Percentiles rank a stretch among this genome's conserved stretches.
These are phyloP conservation scores for Phaffomyces antillensis DNA, from an alignment of 805 yeast species.

Conservation along the genomic window DNA sequence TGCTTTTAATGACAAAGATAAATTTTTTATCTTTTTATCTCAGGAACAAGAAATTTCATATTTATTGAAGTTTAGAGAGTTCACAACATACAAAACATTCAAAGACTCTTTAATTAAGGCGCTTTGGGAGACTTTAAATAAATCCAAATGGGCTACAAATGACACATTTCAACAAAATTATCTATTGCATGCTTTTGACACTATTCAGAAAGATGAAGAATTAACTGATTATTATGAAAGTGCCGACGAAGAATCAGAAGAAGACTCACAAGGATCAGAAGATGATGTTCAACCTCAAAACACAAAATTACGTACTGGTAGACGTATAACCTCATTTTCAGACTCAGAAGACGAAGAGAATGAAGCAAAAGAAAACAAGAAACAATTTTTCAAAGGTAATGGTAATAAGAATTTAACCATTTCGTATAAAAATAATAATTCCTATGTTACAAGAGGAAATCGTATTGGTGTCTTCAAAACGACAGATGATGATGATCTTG, in stretches of 20 bases:
- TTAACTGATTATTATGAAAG: constrained; percentile 22
- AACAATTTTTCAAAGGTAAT: constrained; percentile 24
- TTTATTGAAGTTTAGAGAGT: constrained; percentile 46
- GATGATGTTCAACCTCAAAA: constrained; percentile 26
- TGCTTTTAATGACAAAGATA: constrained; percentile 48
- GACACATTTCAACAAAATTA: constrained; percentile 45
- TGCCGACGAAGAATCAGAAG: constrained; percentile 13
- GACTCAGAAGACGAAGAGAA: constrained; percentile 36
- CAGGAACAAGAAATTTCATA: constrained; percentile 41
- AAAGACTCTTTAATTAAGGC: constrained; percentile 45
- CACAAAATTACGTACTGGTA: constrained; percentile 17
- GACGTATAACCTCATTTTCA: constrained; percentile 15
- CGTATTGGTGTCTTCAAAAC: constrained; percentile 74
- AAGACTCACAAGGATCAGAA: constrained; percentile 23
- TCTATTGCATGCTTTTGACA: constrained; percentile 45
- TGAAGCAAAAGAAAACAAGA: constrained; percentile 22
- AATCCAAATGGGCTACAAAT: constrained; percentile 38
- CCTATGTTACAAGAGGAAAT: constrained; percentile 75
- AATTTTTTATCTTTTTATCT: constrained; percentile 62
- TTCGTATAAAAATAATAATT: constrained; percentile 61
- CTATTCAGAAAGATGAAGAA: constrained; percentile 32
- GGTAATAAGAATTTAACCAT: constrained; percentile 63
- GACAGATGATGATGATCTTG: constrained; percentile 41
- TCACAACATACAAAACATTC: constrained; percentile 38
- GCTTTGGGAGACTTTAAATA: constrained; percentile 56